Evolutionary conservation across 2,329 filamentous ascomycete species (phyloP), one percentile per base, ranked within the genome.

Genomic region (Lachnellula hyalina): DNA sequence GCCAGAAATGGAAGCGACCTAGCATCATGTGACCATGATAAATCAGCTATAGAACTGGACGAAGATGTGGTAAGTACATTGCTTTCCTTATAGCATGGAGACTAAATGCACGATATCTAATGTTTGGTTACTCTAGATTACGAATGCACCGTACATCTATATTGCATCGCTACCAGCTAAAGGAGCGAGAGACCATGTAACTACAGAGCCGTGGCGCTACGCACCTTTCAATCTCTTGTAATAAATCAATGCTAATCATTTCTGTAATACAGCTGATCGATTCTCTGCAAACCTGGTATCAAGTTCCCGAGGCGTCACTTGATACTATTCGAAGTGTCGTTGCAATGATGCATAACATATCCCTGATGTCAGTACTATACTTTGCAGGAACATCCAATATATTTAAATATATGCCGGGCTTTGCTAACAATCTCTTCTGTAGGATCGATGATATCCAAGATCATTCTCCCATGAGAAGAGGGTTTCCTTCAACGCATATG

Each of bases 401-500:
- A 9, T 32, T 9, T 32, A 3, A 32, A 32, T 32, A 9, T 32
- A 32, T 32, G 28, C 5, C n/a, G 14, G 9, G 36, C 14, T 15
- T 15, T 40, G 36, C 36, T 40, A 40, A 40, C 17, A 17, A 15
- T 3, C 36, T 40, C 17, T 15, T 40, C 8, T 2, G 17, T 7
- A 52, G 49, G 42, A 17, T 52, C 32, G 42, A 52, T 40, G 50
- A 52, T 21, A 47, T 47, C 19, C 28, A 52, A 34, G 50, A 52
- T 19, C 35, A 23, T 15, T 52, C 50, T 17, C 49, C 49, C 5
- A 12, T 45, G 15, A 45, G 49, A 51, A 9, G 49, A 45, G 49
- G 49, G 4, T 45, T 17, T 9, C 49, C 49, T 34, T 42, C 49
- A 21, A 44, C 49, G 9, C 49, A 51, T 21, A 35, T 45, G 6